These are phyloP conservation scores for Populus trichocarpa DNA, from an alignment of 441 rosid genomes.

Conservation along the genomic window DNA sequence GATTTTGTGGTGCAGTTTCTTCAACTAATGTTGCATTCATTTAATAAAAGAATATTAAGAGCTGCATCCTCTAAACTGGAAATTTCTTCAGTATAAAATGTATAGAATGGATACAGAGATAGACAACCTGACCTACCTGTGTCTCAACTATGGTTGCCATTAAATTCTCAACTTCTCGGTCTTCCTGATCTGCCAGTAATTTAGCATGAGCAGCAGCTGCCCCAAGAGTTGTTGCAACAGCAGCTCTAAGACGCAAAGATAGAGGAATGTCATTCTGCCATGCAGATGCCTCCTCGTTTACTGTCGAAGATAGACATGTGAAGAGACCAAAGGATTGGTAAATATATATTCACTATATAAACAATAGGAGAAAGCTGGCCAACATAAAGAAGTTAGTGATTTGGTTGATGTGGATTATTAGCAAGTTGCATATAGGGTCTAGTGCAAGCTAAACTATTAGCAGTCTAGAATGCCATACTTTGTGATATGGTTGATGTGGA, in stretches of 20 bases:
- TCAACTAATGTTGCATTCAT: conserved; percentile 37
- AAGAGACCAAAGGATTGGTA: conserved; percentile 9
- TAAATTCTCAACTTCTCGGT: conserved; percentile 60
- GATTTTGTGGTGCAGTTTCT: conserved; percentile 65
- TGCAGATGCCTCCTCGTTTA: conserved; percentile 27
- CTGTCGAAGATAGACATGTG: conserved; percentile 26
- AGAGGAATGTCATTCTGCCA: conserved; percentile 48
- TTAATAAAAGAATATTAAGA: conserved; percentile 9
- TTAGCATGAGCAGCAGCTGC: conserved; percentile 80
- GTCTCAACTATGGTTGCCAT: conserved; percentile 59
- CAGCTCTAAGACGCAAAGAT: conserved; percentile 66
- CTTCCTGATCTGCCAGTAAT: conserved; percentile 80
- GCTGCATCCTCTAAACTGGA: conserved; percentile 3
- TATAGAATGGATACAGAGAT: conserved; percentile 5
- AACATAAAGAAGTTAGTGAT: neutral
- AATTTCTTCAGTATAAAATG: neutral
- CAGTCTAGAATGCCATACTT: neutral
- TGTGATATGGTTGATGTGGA: neutral
- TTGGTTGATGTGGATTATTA: neutral
- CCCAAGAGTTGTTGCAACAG: conserved; percentile 79
- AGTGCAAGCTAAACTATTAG: neutral
- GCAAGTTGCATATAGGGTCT: neutral
- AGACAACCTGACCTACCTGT: conserved; percentile 48
- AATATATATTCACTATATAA: neutral
- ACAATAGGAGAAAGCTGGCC: neutral